Base-by-base conservation (phyloP, 805 yeast genomes). In the Pichia manshurica region DNA sequence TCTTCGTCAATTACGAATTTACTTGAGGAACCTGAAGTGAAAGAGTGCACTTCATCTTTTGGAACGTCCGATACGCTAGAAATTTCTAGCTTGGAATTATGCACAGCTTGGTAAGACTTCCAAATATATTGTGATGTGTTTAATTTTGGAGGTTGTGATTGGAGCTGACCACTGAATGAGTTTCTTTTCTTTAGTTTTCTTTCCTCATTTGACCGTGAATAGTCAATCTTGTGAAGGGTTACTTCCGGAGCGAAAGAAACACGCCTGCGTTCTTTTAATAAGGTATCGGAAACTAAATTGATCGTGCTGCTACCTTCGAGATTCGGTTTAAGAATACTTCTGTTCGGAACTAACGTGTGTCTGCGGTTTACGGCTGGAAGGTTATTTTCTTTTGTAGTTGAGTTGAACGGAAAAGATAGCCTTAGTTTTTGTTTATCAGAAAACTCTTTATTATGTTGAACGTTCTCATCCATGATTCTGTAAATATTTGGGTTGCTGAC, bases 181-280 rank as follows among this genome's bases (percentile, higher is more conserved):
- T 21, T 39, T 19, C 51, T 34, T 31, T 44, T 32, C 17, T 49
- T 45, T 35, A 31, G 44, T 13, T 36, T 50, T 16, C 46, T 45
- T n/a, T 48, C 41, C 7, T 49, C 52, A 23, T 37, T 42, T 2
- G 51, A 40, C 9, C 31, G 39, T 6, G 43, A 36, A 37, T 36
- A 42, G 28, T 50, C 51, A 20, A 52, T 53, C 39, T 79, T 77
- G 56, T 81, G 86, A 36, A 82, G 68, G 3, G 84, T 81, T 0
- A 81, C 87, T 54, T 81, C 86, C 1, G 85, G 85, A 0, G 90
- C 90, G 69, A 85, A 85, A 4, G 88, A 81, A 5, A 85, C 91
- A 22, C 91, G 65, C 48, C 91, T 65, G 33, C 65, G 63, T 32
- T 62, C 53, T 8, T 25, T 34, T 21, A 49, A 3, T 47, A 50